Conservation (phyloP, 306 rosid genomes). For the Rubus idaeus region DNA sequence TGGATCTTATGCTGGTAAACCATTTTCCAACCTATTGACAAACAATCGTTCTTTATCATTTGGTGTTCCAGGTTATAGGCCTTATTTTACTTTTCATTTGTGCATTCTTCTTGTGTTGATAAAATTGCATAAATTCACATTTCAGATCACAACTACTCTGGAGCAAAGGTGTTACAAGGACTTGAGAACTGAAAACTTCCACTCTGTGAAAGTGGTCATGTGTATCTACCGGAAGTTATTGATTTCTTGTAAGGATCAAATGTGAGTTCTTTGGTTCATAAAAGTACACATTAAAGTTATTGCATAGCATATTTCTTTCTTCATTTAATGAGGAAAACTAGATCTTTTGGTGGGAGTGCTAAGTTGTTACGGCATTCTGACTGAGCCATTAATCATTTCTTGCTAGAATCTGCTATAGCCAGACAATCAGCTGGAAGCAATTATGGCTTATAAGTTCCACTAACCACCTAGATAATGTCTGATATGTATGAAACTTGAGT, state of each 20-base stretch:
- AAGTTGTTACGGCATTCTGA: neutral
- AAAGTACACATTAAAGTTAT: neutral
- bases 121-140: conserved; percentile 10
- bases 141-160: conserved; percentile 74
- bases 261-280: conserved; percentile 56
- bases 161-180: conserved; percentile 87
- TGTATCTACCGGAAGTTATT: conserved; percentile 74
- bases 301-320: neutral
- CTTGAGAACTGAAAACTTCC: conserved; percentile 73
- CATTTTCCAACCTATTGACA: neutral
- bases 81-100: neutral
- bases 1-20: neutral
- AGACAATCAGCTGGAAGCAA: neutral
- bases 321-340: neutral
- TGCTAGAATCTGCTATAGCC: conserved; percentile 4
- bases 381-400: conserved; percentile 1
- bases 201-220: conserved; percentile 68
- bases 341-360: neutral
- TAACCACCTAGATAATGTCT: neutral
- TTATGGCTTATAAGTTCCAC: neutral
- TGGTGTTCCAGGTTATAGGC: neutral
- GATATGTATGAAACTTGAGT: no score
- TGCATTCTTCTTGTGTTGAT: neutral
- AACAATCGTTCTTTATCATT: neutral
- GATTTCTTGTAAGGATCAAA: conserved; percentile 75